Evolutionary conservation across 139 green algal species (phyloP).

Genomic region (Chlorella sp.): DNA sequence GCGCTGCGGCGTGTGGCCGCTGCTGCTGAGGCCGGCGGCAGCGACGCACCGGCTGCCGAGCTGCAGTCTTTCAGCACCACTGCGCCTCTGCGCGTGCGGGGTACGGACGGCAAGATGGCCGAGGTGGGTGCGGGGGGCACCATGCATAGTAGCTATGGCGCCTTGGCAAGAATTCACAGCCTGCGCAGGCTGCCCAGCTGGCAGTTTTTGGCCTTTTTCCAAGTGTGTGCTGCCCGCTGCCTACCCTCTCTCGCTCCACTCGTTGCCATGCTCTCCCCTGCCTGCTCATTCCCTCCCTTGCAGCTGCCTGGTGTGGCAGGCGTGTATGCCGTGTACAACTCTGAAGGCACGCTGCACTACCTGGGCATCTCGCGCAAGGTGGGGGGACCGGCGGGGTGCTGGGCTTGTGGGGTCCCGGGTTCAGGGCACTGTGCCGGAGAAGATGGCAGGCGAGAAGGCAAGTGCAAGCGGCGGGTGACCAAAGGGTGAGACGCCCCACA

Average conservation of each 20-base stretch:
- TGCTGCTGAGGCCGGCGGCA: neutral
- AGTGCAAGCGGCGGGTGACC: too few species aligned
- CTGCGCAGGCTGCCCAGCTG: neutral
- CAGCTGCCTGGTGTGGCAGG: slow-evolving; percentile 49
- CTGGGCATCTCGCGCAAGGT: slow-evolving; percentile 71
- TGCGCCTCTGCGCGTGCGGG: neutral
- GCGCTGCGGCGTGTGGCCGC: neutral
- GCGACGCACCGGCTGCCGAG: neutral
- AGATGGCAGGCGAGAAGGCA: too few species aligned
- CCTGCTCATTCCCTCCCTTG: neutral
- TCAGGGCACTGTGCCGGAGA: too few species aligned
- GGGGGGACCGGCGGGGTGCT: too few species aligned
- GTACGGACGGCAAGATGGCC: slow-evolving; percentile 12
- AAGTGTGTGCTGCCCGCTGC: too few species aligned
- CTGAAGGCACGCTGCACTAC: slow-evolving; percentile 67
- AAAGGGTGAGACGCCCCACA: too few species aligned
- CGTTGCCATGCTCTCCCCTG: neutral
- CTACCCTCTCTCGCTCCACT: neutral
- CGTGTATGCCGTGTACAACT: slow-evolving; percentile 82
- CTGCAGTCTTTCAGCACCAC: slow-evolving; percentile 17
- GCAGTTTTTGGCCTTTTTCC: too few species aligned
- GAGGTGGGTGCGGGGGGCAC: neutral
- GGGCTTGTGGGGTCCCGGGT: too few species aligned
- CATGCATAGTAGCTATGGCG: neutral
- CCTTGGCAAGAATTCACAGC: neutral